phyloP scores from a whole-genome alignment of 208 protist species.

The Porcisia deanei region DNA sequence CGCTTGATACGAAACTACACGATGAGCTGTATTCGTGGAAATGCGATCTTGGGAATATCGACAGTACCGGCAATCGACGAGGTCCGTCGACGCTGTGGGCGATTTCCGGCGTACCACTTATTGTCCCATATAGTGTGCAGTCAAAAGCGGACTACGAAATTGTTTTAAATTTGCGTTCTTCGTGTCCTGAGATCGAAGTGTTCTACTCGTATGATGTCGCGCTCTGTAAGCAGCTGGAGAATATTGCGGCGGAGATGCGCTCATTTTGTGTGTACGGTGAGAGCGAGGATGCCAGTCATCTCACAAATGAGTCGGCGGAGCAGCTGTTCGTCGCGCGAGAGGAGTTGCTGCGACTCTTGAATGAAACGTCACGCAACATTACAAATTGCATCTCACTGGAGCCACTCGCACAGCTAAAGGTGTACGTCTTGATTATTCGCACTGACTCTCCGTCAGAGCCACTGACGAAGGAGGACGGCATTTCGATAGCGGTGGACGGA shows the following conservation, averaged over 20 bases:
- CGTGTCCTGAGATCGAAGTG: slow-evolving; percentile 66
- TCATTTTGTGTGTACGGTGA: slow-evolving; percentile 49
- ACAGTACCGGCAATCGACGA: slow-evolving; percentile 6
- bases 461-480: slow-evolving; percentile 83
- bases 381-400: slow-evolving; percentile 43
- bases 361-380: slow-evolving; percentile 33
- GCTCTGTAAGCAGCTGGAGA: slow-evolving; percentile 34
- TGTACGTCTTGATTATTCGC: slow-evolving; percentile 71
- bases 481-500: slow-evolving; percentile 65
- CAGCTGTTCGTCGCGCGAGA: slow-evolving; percentile 32
- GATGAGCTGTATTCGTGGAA: slow-evolving; percentile 87
- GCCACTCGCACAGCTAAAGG: slow-evolving; percentile 37
- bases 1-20: slow-evolving; percentile 77
- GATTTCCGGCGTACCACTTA: slow-evolving; percentile 71
- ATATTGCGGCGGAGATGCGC: slow-evolving; percentile 45
- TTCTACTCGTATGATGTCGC: slow-evolving; percentile 44
- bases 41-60: slow-evolving; percentile 29
- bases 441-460: slow-evolving; percentile 42
- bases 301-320: slow-evolving; percentile 28
- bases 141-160: slow-evolving; percentile 65
- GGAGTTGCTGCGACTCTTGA: slow-evolving; percentile 42
- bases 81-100: slow-evolving; percentile 39
- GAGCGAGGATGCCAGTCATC: slow-evolving; percentile 30
- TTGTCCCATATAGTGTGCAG: slow-evolving; percentile 70
- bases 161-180: slow-evolving; percentile 51